phyloP scores from a whole-genome alignment of 2,329 filamentous ascomycete species.

The Trichophyton schoenleinii region DNA sequence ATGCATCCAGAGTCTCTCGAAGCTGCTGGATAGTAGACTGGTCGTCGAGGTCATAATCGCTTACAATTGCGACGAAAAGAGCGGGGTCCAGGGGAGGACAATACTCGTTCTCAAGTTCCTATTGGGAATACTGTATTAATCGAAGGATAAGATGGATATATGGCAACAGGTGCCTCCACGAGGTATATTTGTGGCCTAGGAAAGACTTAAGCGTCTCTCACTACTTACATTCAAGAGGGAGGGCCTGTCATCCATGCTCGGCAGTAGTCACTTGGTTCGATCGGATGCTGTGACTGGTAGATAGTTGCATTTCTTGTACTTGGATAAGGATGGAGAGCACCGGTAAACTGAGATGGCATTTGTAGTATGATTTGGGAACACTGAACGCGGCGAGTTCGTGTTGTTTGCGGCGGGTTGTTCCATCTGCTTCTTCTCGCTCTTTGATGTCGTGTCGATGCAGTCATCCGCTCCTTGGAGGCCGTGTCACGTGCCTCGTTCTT shows the following conservation, averaged over 20 bases:
- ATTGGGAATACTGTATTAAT: not conserved
- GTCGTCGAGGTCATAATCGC: conserved; percentile 54
- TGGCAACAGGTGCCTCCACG: not conserved
- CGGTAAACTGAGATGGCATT: not conserved
- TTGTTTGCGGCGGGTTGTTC: not conserved
- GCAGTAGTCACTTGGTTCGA: conserved; percentile 1
- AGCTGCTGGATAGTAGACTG: conserved; percentile 43
- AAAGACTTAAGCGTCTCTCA: not conserved
- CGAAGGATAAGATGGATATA: not conserved
- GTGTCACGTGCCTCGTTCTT: not conserved
- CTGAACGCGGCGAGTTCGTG: not conserved
- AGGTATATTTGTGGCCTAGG: not conserved
- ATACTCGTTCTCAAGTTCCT: conserved; percentile 52
- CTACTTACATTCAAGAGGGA: not conserved
- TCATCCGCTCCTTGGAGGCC: not conserved
- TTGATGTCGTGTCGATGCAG: not conserved
- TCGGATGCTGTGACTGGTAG: not conserved
- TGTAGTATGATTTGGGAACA: not conserved
- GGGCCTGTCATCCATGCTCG: conserved; percentile 3
- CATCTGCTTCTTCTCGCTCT: not conserved
- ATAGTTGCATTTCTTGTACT: conserved; percentile 1
- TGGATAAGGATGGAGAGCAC: not conserved
- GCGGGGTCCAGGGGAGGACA: conserved; percentile 64
- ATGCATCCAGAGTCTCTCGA: conserved; percentile 47
- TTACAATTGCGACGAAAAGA: conserved; percentile 60